A percentile compares a stretch with the other conserved stretches of the same genome.
phyloP scores from a whole-genome alignment of 2,329 filamentous ascomycete species.

The Ceratocystis albifundus region DNA sequence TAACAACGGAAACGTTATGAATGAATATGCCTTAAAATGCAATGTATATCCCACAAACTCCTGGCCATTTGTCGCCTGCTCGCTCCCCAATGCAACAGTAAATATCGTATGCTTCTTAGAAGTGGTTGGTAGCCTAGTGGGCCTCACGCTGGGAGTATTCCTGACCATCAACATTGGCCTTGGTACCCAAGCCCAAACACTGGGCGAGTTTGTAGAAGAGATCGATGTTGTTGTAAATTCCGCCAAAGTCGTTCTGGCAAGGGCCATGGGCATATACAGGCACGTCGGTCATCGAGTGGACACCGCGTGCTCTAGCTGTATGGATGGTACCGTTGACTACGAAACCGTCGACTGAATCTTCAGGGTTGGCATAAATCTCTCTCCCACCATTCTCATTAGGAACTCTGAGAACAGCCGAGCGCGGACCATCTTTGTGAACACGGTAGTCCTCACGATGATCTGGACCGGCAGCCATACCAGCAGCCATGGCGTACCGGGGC shows the following conservation, averaged over 20 bases:
- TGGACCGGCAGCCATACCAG: constrained; percentile 58
- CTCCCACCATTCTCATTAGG: constrained; percentile 33
- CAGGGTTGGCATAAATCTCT: constrained; percentile 51
- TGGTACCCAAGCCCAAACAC: constrained; percentile 47
- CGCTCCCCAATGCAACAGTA: not conserved
- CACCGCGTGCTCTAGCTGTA: constrained; percentile 51
- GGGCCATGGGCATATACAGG: constrained; percentile 68
- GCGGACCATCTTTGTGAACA: constrained; percentile 54
- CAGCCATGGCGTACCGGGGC: constrained; percentile 68
- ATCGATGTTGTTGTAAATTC: constrained; percentile 59
- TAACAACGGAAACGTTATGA: too few relatives aligned
- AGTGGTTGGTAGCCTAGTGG: constrained; percentile 16
- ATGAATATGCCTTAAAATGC: too few relatives aligned
- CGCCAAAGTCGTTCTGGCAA: constrained; percentile 64
- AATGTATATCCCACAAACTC: not conserved
- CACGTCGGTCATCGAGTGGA: constrained; percentile 67
- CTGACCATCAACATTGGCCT: constrained; percentile 12
- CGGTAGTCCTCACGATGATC: constrained; percentile 68
- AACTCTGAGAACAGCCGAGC: constrained; percentile 47
- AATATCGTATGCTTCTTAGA: not conserved
- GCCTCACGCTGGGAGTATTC: constrained; percentile 9
- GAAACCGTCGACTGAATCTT: constrained; percentile 55
- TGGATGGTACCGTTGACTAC: constrained; percentile 65
- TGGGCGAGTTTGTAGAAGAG: constrained; percentile 63
- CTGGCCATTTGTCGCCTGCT: not conserved